Evolutionary conservation across 371 early-diverging fungal species (phyloP).

Genomic region (Mortierella sp.): DNA sequence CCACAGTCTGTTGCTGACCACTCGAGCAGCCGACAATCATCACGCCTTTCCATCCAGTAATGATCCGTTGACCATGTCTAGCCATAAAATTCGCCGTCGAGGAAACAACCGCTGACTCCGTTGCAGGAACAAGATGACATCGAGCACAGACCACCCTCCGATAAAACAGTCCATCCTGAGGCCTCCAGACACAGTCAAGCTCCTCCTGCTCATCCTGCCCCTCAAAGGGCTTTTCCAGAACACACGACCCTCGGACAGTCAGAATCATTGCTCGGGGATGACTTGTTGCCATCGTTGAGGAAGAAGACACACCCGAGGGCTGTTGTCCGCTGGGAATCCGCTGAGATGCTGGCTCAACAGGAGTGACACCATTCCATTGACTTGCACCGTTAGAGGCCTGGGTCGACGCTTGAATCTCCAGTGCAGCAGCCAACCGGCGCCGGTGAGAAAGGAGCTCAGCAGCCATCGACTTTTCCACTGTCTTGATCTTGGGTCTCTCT

Average conservation of each 20-base stretch:
- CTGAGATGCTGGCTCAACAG: too few species aligned
- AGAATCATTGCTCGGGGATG: constrained; percentile 5
- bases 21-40: constrained; percentile 20
- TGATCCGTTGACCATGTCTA: background rate
- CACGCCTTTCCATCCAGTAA: constrained; percentile 37
- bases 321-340: too few species aligned
- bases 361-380: background rate
- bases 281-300: constrained; percentile 5
- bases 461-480: constrained; percentile 33
- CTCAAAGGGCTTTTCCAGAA: constrained; percentile 14
- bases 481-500: constrained; percentile 27
- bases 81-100: background rate
- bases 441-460: constrained; percentile 11
- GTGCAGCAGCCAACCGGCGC: background rate
- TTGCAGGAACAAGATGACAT: constrained; percentile 1
- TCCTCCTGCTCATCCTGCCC: constrained; percentile 12
- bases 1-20: background rate
- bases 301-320: too few species aligned
- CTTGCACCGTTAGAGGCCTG: background rate
- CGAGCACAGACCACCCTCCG: constrained; percentile 24
- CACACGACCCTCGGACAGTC: constrained; percentile 4
- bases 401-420: background rate
- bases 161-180: constrained; percentile 31
- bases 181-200: constrained; percentile 26
- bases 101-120: background rate